Conservation (phyloP, 2,329 filamentous ascomycete species). For the Botrytis elliptica region DNA sequence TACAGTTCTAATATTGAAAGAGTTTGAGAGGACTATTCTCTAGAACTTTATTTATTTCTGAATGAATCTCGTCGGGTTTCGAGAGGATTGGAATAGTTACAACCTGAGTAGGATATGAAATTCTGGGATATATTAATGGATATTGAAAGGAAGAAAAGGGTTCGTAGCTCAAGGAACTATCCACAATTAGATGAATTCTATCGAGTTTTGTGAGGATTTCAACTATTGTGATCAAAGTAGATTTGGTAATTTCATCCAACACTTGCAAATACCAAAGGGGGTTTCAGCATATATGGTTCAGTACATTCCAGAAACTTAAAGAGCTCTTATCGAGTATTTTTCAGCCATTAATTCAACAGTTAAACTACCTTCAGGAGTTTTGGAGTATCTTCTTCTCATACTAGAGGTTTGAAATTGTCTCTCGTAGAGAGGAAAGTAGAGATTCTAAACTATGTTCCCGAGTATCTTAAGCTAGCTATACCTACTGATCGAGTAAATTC, state of each 20-base stretch:
- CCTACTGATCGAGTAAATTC: rapidly evolving
- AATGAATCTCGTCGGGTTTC: neutral
- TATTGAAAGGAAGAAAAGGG: neutral
- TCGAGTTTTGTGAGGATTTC: neutral
- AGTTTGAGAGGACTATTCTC: too few species aligned
- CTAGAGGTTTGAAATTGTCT: too few species aligned
- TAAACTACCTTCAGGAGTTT: rapidly evolving
- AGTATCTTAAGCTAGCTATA: neutral
- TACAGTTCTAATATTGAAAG: neutral
- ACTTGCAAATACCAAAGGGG: too few species aligned
- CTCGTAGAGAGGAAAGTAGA: rapidly evolving
- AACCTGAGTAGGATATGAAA: too few species aligned
- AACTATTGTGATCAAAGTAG: neutral
- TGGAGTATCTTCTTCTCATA: rapidly evolving
- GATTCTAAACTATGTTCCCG: neutral
- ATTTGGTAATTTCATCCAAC: rapidly evolving
- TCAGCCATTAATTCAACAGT: too few species aligned
- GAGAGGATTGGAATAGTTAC: neutral
- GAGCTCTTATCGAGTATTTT: neutral
- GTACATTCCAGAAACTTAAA: too few species aligned
- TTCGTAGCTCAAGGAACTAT: neutral
- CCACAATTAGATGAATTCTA: too few species aligned
- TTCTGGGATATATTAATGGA: neutral
- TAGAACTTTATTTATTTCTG: too few species aligned
- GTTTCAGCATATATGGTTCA: neutral